Evolutionary conservation across 1,284 basidiomycete genomes (phyloP).

Genomic region (Cutaneotrichosporon daszewskae): DNA sequence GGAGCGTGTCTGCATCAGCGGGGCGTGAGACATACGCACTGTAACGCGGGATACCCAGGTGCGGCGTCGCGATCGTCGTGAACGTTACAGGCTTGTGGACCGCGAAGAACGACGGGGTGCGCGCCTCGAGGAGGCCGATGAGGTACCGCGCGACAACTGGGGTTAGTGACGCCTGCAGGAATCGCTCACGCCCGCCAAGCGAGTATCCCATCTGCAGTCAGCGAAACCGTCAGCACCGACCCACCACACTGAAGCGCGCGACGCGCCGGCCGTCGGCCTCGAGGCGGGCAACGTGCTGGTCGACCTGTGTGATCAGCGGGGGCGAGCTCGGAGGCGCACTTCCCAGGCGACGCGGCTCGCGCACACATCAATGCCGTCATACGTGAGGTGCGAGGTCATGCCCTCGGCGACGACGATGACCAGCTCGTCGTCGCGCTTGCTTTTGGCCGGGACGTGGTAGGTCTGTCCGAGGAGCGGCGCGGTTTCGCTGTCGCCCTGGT

Average conservation of each 20-base stretch:
- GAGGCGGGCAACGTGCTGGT: slow-evolving; percentile 32
- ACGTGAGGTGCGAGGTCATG: slow-evolving; percentile 39
- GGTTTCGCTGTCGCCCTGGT: neutral
- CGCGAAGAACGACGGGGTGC: slow-evolving; percentile 40
- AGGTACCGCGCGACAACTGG: slow-evolving; percentile 45
- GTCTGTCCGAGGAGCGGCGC: neutral
- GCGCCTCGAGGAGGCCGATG: slow-evolving; percentile 38
- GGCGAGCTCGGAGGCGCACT: slow-evolving; percentile 17
- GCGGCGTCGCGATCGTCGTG: slow-evolving; percentile 41
- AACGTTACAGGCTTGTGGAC: slow-evolving; percentile 33
- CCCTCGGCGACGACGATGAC: slow-evolving; percentile 41
- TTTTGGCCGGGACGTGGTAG: too few relatives aligned
- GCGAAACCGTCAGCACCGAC: slow-evolving; percentile 4
- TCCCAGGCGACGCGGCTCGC: slow-evolving; percentile 43
- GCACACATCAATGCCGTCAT: slow-evolving; percentile 46
- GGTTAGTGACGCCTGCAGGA: neutral
- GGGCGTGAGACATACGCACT: slow-evolving; percentile 20
- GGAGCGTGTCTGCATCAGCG: slow-evolving; percentile 47
- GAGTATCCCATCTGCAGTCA: slow-evolving; percentile 40
- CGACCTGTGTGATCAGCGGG: slow-evolving; percentile 28
- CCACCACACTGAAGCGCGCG: slow-evolving; percentile 36
- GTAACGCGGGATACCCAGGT: slow-evolving; percentile 37
- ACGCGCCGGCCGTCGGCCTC: slow-evolving; percentile 28
- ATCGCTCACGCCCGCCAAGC: slow-evolving; percentile 40
- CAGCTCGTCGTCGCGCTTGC: slow-evolving; percentile 26